These are phyloP conservation scores for Caloboletus firmus DNA, from an alignment of 1,284 basidiomycete species.

Conservation along the genomic window DNA sequence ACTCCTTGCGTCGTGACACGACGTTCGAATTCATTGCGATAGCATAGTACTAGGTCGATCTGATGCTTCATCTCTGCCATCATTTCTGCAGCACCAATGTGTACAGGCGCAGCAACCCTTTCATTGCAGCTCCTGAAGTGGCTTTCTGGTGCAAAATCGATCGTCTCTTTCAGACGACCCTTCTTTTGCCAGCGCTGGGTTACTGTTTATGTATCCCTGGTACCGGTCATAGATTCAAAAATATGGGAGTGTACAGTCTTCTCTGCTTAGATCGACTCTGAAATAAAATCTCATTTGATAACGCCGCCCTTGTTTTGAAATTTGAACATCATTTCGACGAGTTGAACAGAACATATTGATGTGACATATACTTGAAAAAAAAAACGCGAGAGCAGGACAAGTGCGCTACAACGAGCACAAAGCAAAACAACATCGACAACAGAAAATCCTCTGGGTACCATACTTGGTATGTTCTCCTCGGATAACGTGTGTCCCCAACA, in stretches of 20 bases:
- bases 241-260: constrained; percentile 15
- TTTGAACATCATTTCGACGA: neutral
- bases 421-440: neutral
- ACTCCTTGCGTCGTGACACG: no score
- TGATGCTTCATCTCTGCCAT: neutral
- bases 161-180: constrained; percentile 4
- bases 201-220: neutral
- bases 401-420: neutral
- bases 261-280: neutral
- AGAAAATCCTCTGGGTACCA: no score
- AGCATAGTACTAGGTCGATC: neutral
- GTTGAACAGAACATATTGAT: no score
- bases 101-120: constrained; percentile 35
- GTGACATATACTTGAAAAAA: no score
- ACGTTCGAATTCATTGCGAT: neutral
- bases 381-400: neutral
- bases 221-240: constrained; percentile 8
- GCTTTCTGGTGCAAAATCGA: constrained; percentile 35
- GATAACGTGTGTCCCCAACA: no score
- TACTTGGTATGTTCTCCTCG: no score
- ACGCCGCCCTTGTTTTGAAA: neutral
- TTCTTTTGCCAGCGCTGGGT: constrained; percentile 11
- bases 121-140: constrained; percentile 38
- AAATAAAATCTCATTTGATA: neutral
- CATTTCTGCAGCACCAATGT: constrained; percentile 25